phyloP scores from a whole-genome alignment of 805 yeast genomes.

The Monosporozyma siamensis region DNA sequence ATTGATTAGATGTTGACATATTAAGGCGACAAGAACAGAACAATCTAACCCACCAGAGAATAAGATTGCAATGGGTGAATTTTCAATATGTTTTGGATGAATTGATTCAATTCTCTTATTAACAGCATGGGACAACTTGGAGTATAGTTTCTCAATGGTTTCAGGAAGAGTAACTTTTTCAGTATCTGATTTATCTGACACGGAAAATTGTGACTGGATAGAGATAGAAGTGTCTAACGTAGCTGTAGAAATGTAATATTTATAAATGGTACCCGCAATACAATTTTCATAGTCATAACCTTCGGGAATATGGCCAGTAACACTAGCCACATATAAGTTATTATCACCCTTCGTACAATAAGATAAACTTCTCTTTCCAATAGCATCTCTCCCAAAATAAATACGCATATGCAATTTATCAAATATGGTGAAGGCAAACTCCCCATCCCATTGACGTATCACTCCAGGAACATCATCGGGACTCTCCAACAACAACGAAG shows the following conservation, averaged over 20 bases:
- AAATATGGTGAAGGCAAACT: slow-evolving; percentile 57
- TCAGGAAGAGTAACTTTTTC: slow-evolving; percentile 6
- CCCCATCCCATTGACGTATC: slow-evolving; percentile 55
- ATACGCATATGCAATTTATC: slow-evolving; percentile 36
- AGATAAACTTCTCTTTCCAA: slow-evolving; percentile 74
- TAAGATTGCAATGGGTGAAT: slow-evolving; percentile 45
- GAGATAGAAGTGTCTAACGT: slow-evolving; percentile 16
- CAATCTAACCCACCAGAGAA: slow-evolving; percentile 97
- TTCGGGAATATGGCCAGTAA: slow-evolving; percentile 16
- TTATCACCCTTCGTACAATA: slow-evolving; percentile 29
- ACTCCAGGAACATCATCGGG: slow-evolving; percentile 34
- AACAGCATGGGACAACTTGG: slow-evolving; percentile 34
- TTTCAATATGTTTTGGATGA: slow-evolving; percentile 41
- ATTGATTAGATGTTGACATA: slow-evolving; percentile 22
- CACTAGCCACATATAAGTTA: slow-evolving; percentile 38
- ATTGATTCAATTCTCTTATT: slow-evolving; percentile 48
- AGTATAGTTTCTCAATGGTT: slow-evolving; percentile 19
- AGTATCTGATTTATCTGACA: slow-evolving; percentile 18
- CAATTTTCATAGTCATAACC: slow-evolving; percentile 42
- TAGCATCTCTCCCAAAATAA: slow-evolving; percentile 74
- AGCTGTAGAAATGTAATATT: slow-evolving; percentile 28
- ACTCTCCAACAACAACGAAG: slow-evolving; percentile 27
- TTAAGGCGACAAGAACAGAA: slow-evolving; percentile 59
- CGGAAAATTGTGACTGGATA: slow-evolving; percentile 9
- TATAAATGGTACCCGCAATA: slow-evolving; percentile 40